Evolutionary conservation across 2,329 filamentous ascomycete species (phyloP).

Genomic region (Neonectria faginata): DNA sequence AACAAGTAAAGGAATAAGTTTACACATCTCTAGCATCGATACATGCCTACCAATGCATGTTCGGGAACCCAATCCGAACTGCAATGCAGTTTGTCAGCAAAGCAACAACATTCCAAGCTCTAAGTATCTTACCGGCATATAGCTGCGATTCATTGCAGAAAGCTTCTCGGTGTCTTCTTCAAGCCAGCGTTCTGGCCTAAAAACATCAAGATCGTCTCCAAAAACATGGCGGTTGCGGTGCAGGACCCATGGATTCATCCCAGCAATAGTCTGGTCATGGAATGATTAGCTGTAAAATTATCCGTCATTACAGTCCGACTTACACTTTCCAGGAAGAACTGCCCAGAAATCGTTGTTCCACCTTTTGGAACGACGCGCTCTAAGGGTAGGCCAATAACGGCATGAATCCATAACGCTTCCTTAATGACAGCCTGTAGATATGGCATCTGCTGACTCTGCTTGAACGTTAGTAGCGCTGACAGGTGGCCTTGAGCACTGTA

Average conservation of each 20-base stretch:
- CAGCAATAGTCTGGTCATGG: conserved; percentile 31
- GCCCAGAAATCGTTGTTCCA: conserved; percentile 29
- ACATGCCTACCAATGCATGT: conserved; percentile 40
- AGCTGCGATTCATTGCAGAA: conserved; percentile 38
- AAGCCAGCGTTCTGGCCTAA: conserved; percentile 37
- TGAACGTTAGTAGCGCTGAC: conserved; percentile 25
- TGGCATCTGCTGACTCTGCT: conserved; percentile 34
- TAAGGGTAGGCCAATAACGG: conserved; percentile 31
- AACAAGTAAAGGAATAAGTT: conserved; percentile 36
- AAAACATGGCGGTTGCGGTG: conserved; percentile 33
- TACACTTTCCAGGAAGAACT: conserved; percentile 37
- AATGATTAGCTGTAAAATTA: background rate
- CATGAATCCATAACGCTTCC: conserved; percentile 38
- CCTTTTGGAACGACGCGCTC: conserved; percentile 37
- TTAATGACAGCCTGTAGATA: conserved; percentile 41
- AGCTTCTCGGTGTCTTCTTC: background rate
- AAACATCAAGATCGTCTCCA: conserved; percentile 31
- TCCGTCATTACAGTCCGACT: conserved; percentile 5
- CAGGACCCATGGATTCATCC: conserved; percentile 39
- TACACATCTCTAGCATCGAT: conserved; percentile 42
- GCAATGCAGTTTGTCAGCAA: background rate
- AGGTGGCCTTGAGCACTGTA: conserved; percentile 5
- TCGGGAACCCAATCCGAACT: conserved; percentile 42
- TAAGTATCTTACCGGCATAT: conserved; percentile 32
- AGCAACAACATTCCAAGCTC: background rate